Evolutionary conservation across 345 rosid species (phyloP), one percentile per base, ranked within the genome.

Genomic region (Syzygium aqueum): DNA sequence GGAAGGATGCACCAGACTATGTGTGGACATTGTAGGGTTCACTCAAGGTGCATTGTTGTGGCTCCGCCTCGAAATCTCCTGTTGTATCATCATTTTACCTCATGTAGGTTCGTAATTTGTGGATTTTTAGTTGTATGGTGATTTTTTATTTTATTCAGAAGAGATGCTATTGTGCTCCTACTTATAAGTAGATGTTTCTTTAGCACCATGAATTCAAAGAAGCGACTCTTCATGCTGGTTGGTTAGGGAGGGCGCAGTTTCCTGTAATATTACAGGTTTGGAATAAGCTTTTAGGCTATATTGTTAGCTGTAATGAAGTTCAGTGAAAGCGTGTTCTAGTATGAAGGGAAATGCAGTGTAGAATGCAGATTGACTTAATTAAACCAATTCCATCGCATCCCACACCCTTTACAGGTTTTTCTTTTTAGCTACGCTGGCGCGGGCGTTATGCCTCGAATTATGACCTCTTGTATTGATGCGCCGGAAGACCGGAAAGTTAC

Each of bases 1-100:
- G 99, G 91, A 91, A 90, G 52, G 99, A 97, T 89, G 95, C 97
- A 13, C 99, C 99, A 0, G 92, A 90, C 13, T 94, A 86, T 77
- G 99, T 97, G 67, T 93, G 91, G 92, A 94, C 92, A 85, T 89
- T 95, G 88, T 96, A 94, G 94, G 86, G 89, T 85, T 85, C 63
- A 78, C 78, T 22, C 0, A 27, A 73, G 49, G 82, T 73, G 43
- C 82, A 73, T 73, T 19, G 49, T 40, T 3, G 27, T 73, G 82
- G 27, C 49, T 37, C 23, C 37, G 82, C 82, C 49, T 73, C 49
- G 2, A 73, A 73, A 37, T 73, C 82, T 73, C 82, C 82, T 37
- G 82, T 73, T 73, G 82, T 73, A 73, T 11, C 82, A 73, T 37
- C 82, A 73, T 73, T 73, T 49, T 73, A 73, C 49, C 82, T 73